These are phyloP conservation scores for Bacidia rubella DNA, from an alignment of 495 filamentous ascomycete genomes.

Conservation along the genomic window DNA sequence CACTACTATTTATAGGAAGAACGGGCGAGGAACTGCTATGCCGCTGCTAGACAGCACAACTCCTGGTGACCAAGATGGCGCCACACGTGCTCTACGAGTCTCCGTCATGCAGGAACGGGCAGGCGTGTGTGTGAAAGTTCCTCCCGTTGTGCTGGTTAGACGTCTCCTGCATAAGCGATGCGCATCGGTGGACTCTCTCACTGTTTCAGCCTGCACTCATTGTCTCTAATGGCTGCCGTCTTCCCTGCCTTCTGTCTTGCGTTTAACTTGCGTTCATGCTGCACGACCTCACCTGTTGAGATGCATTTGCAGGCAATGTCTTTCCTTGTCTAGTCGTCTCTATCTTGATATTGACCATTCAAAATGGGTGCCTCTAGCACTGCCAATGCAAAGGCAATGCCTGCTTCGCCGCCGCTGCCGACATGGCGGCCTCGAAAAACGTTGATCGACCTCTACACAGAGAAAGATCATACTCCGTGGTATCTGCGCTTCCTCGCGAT, in stretches of 20 bases:
- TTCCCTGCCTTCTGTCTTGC: background rate
- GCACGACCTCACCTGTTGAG: too few relatives aligned
- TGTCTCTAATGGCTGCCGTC: background rate
- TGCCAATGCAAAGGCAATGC: background rate
- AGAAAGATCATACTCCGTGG: conserved; percentile 17
- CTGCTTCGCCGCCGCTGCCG: conserved; percentile 1
- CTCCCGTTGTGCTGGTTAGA: background rate
- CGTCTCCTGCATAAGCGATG: conserved; percentile 2
- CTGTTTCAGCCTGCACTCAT: conserved; percentile 2
- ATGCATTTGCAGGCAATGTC: too few relatives aligned
- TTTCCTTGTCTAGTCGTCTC: too few relatives aligned
- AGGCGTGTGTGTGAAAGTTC: background rate
- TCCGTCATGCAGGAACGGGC: background rate
- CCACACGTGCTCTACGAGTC: background rate
- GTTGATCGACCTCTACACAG: conserved; percentile 19
- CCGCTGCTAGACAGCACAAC: too few relatives aligned
- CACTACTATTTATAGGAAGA: too few relatives aligned
- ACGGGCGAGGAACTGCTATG: too few relatives aligned
- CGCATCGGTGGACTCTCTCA: background rate
- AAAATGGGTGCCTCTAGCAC: background rate
- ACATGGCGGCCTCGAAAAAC: conserved; percentile 17
- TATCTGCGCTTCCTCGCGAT: conserved; percentile 16
- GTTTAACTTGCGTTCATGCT: too few relatives aligned
- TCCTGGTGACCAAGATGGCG: too few relatives aligned
- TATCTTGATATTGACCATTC: too few relatives aligned